Percentiles rank a stretch among this genome's conserved stretches.
Conservation (phyloP, 169 alveolate species). For the Theileria annulata region DNA sequence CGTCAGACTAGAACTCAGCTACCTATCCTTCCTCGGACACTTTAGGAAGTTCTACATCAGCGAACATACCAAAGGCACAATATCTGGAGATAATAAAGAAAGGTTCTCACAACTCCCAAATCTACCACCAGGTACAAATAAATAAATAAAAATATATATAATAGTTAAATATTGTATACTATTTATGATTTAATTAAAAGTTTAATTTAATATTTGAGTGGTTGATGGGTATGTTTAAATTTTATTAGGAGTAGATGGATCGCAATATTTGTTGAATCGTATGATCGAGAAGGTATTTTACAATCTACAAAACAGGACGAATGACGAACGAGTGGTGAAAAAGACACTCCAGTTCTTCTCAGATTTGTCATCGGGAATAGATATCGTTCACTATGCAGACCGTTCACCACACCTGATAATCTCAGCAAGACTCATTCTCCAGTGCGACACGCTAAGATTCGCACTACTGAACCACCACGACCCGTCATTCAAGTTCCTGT, state of each 20-base stretch:
- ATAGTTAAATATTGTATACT: neutral
- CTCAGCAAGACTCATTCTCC: constrained; percentile 87
- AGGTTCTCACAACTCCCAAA: constrained; percentile 65
- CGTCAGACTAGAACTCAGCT: constrained; percentile 82
- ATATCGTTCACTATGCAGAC: constrained; percentile 89
- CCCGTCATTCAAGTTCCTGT: constrained; percentile 65
- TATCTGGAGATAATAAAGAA: constrained; percentile 67
- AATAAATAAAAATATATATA: no score
- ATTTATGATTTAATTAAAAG: no score
- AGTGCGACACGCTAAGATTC: constrained; percentile 83
- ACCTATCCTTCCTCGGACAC: constrained; percentile 88
- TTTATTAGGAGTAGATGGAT: constrained; percentile 65
- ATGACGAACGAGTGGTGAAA: constrained; percentile 83
- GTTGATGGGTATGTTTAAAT: neutral
- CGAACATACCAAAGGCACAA: constrained; percentile 87
- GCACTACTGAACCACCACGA: constrained; percentile 73
- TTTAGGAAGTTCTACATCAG: constrained; percentile 89
- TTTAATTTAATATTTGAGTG: neutral
- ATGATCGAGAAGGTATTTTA: constrained; percentile 71
- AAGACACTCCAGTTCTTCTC: constrained; percentile 86
- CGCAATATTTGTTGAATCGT: constrained; percentile 65
- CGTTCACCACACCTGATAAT: constrained; percentile 89
- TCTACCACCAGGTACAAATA: constrained; percentile 49
- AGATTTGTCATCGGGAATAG: constrained; percentile 90
- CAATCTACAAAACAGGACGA: constrained; percentile 85